phyloP scores from a whole-genome alignment of 2,329 filamentous ascomycete species.

The Alternaria gaisen region DNA sequence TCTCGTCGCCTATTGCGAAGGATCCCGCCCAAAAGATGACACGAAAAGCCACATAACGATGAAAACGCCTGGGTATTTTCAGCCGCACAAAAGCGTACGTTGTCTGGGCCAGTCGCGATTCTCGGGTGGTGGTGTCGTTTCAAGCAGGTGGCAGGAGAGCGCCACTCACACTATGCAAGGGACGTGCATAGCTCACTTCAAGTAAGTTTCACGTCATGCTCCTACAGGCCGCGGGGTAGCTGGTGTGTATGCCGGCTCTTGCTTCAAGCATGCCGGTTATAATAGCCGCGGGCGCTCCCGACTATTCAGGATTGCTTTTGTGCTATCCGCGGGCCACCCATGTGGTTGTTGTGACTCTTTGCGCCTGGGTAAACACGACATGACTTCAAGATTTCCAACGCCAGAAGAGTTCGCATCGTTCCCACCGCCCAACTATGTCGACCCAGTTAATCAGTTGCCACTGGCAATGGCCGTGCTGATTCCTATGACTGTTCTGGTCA shows the following conservation, averaged over 20 bases:
- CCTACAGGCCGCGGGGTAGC: conserved; percentile 8
- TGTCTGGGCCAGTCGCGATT: neutral
- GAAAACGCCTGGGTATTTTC: neutral
- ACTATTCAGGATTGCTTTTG: conserved; percentile 8
- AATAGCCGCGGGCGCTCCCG: conserved; percentile 15
- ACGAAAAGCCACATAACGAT: neutral
- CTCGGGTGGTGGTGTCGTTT: conserved; percentile 12
- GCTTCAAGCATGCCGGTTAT: conserved; percentile 11
- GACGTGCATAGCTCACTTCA: conserved; percentile 11
- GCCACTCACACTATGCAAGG: conserved; percentile 12
- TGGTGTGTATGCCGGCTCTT: conserved; percentile 8
- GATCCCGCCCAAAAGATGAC: neutral
- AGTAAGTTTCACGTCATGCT: conserved; percentile 12
- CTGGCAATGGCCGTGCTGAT: conserved; percentile 36
- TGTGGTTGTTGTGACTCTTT: neutral
- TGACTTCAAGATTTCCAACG: conserved; percentile 41
- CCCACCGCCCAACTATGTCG: conserved; percentile 42
- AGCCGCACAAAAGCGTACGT: neutral
- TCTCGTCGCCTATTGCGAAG: neutral
- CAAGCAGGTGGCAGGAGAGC: conserved; percentile 11
- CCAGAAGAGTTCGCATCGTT: conserved; percentile 35
- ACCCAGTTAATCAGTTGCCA: conserved; percentile 34
- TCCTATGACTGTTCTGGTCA: conserved; percentile 31
- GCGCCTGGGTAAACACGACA: conserved; percentile 7
- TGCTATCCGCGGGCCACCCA: neutral